phyloP scores from a whole-genome alignment of 2,329 filamentous ascomycete species.

The Triangularia verruculosa region DNA sequence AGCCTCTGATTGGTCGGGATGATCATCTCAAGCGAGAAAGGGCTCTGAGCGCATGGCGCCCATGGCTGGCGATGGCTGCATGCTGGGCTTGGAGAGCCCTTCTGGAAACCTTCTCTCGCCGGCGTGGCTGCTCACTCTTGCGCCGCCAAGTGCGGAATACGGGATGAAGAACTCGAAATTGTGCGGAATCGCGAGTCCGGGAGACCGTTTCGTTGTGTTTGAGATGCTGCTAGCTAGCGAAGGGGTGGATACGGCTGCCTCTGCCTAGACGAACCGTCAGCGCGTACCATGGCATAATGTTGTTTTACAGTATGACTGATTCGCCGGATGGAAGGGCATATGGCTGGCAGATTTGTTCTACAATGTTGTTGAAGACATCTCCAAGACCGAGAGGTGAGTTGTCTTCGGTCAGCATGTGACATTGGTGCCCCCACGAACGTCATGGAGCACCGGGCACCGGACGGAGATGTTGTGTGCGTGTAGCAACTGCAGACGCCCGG shows the following conservation, averaged over 20 bases:
- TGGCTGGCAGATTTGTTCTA: background rate
- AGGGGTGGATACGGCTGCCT: background rate
- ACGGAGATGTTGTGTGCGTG: background rate
- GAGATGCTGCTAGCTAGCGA: background rate
- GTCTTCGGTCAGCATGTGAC: background rate
- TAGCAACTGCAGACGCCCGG: background rate
- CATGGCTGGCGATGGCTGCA: conserved; percentile 7
- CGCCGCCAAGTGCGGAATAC: background rate
- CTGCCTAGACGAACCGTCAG: background rate
- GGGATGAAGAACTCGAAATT: background rate
- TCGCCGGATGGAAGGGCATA: conserved; percentile 2
- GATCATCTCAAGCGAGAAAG: conserved; percentile 9
- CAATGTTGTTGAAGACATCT: background rate
- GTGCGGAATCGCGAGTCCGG: background rate
- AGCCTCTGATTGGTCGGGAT: conserved; percentile 9
- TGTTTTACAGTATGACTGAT: background rate
- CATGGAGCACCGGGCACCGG: background rate
- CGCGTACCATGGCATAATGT: background rate
- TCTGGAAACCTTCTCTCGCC: conserved; percentile 15
- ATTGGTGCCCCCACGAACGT: background rate
- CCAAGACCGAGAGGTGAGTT: background rate
- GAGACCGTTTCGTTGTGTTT: background rate
- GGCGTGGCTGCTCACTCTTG: conserved; percentile 7
- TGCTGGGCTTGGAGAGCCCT: background rate
- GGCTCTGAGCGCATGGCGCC: background rate